Conservation (phyloP, 2,329 filamentous ascomycete species). For the Arthroderma sp. region DNA sequence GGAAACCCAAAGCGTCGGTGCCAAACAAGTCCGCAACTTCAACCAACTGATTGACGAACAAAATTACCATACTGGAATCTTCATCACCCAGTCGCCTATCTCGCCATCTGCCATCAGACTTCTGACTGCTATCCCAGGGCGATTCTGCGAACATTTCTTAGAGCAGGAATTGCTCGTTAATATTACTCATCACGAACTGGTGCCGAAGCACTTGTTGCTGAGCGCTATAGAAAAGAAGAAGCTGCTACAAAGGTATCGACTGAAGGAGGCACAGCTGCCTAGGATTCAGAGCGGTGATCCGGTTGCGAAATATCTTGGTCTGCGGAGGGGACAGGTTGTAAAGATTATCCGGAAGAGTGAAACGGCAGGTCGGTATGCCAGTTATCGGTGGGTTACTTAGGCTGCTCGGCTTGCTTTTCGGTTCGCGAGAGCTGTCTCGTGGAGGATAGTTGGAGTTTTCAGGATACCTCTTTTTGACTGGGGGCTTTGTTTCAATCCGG, state of each 20-base stretch:
- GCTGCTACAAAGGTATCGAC: constrained; percentile 73
- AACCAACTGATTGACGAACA: constrained; percentile 67
- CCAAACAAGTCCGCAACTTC: constrained; percentile 84
- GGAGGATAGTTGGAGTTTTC: background rate
- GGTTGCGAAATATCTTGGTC: constrained; percentile 78
- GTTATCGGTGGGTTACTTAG: constrained; percentile 61
- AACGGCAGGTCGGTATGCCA: constrained; percentile 91
- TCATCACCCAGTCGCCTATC: constrained; percentile 70
- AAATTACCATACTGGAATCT: constrained; percentile 79
- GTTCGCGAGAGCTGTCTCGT: background rate
- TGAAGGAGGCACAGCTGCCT: constrained; percentile 96
- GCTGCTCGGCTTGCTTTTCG: background rate
- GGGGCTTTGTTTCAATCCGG: no score
- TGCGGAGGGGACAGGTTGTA: constrained; percentile 85
- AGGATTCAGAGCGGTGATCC: constrained; percentile 85
- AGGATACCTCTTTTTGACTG: background rate
- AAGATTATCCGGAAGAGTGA: constrained; percentile 96
- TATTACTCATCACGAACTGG: constrained; percentile 93
- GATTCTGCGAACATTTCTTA: constrained; percentile 84
- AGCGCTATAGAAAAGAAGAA: constrained; percentile 80
- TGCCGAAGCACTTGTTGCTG: constrained; percentile 83
- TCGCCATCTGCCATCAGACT: constrained; percentile 80
- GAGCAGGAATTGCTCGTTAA: constrained; percentile 95
- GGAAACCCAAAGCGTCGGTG: constrained; percentile 61
- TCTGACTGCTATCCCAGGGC: constrained; percentile 62